Base-by-base conservation (phyloP, 78 protist genomes). In the Dictyostelium brefeldianum region DNA sequence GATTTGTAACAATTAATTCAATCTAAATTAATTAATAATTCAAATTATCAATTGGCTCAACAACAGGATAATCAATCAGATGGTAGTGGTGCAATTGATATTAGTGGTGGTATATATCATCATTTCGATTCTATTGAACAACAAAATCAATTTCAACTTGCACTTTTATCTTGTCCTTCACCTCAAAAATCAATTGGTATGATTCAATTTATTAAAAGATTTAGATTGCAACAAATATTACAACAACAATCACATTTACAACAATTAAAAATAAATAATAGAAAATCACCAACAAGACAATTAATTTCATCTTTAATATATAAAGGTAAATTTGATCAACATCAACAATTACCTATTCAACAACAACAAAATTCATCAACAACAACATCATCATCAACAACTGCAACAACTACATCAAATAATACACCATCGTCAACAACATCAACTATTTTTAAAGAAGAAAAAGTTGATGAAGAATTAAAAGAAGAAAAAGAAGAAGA, bases 61-160 rank as follows among this genome's bases (percentile, higher is more conserved):
- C 43, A 62, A 62, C 22, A 31, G 11, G 31, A 62, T n/a, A 36
- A 62, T 62, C 18, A 62, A n/a, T 4, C n/a, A 25, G n/a, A 62
- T 36, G 43, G 43, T 36, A 36, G 43, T 36, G 43, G 43, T 36
- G 43, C 43, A 36, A 22, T 62, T 62, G 70, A 17, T 25, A 62
- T 25, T 62, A 62, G 70, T 62, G 70, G 70, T 25, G n/a, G 27
- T 62, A 62, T 25, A 25, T 36, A 62, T 62, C 27, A 25, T 62
- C 70, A 62, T 14, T 62, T 62, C 27, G 70, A 62, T 25, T 62
- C 70, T 11, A 62, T 62, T 25, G 70, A 62, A 62, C 70, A 62
- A 62, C 70, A 62, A 62, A 62, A 62, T 62, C 70, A 62, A 62
- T 62, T 25, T 62, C 70, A 62, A 62, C 70, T 62, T 62, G n/a